Conservation (phyloP, 2,329 filamentous ascomycete species). For the Pestalotiopsis sp. region DNA sequence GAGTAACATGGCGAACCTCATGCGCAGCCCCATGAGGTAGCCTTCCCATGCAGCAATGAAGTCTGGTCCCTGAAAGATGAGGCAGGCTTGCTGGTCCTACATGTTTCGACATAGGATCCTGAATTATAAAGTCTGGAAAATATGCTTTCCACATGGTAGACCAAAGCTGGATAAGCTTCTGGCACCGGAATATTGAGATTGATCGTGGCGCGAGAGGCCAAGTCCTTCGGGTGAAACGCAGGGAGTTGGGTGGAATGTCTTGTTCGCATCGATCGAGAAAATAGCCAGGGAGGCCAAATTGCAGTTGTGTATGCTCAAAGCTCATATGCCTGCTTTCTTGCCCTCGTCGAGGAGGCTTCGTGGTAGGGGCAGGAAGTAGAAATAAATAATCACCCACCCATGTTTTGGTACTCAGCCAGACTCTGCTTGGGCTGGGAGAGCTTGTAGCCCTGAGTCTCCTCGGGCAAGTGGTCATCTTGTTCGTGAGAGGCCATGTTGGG, state of each 20-base stretch:
- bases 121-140: background rate
- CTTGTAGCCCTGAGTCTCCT: slow-evolving; percentile 95
- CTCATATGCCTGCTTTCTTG: background rate
- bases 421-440: slow-evolving; percentile 96
- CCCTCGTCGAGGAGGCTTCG: background rate
- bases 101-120: background rate
- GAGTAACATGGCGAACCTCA: too few relatives aligned
- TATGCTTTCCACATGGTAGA: background rate
- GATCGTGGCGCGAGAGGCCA: background rate
- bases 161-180: background rate
- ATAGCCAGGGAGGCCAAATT: background rate
- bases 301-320: background rate
- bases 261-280: background rate
- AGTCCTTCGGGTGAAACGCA: background rate
- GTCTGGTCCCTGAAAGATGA: background rate
- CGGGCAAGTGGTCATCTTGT: slow-evolving; percentile 80
- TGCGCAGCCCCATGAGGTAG: too few relatives aligned
- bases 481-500: slow-evolving; percentile 67
- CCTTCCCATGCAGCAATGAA: background rate
- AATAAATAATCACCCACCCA: slow-evolving; percentile 61
- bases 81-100: background rate
- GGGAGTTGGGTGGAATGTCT: background rate
- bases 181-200: background rate
- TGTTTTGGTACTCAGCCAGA: slow-evolving; percentile 88
- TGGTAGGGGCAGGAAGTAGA: background rate